A percentile compares a stretch with the other conserved stretches of the same genome.
phyloP scores from a whole-genome alignment of 352 stramenopile genomes.

The Halophytophthora batemanensis region DNA sequence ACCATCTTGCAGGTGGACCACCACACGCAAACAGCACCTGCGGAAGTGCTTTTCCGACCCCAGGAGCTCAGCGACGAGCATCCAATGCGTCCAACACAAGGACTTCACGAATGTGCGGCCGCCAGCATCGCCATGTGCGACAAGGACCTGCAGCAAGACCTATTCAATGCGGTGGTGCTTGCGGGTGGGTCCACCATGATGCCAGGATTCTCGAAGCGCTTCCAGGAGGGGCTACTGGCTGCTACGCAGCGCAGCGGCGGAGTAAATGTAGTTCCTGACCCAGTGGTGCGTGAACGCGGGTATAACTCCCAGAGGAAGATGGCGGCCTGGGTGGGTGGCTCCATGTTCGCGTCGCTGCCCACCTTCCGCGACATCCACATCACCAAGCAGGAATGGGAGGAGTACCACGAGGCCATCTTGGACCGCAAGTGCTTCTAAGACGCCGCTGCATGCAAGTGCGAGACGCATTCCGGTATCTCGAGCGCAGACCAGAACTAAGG shows the following conservation, averaged over 20 bases:
- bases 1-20: conserved; percentile 82
- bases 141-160: conserved; percentile 78
- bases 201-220: conserved; percentile 75
- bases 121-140: conserved; percentile 88
- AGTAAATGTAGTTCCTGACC: conserved; percentile 77
- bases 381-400: conserved; percentile 88
- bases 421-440: conserved; percentile 80
- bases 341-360: conserved; percentile 84
- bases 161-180: conserved; percentile 75
- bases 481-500: conserved; percentile 15
- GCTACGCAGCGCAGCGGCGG: conserved; percentile 20
- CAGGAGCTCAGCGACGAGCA: conserved; percentile 93
- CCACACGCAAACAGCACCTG: conserved; percentile 60
- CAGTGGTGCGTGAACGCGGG: conserved; percentile 66
- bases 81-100: conserved; percentile 47
- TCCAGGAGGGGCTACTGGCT: conserved; percentile 60
- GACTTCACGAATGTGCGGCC: conserved; percentile 81
- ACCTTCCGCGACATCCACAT: conserved; percentile 89
- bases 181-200: conserved; percentile 85
- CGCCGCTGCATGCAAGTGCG: neutral
- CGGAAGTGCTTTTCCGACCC: conserved; percentile 84
- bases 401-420: conserved; percentile 84
- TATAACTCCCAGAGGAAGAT: conserved; percentile 87
- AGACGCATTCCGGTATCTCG: conserved; percentile 20
- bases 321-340: conserved; percentile 87